Conservation (phyloP, 495 filamentous ascomycete genomes). For the Cladorrhinum samala region DNA sequence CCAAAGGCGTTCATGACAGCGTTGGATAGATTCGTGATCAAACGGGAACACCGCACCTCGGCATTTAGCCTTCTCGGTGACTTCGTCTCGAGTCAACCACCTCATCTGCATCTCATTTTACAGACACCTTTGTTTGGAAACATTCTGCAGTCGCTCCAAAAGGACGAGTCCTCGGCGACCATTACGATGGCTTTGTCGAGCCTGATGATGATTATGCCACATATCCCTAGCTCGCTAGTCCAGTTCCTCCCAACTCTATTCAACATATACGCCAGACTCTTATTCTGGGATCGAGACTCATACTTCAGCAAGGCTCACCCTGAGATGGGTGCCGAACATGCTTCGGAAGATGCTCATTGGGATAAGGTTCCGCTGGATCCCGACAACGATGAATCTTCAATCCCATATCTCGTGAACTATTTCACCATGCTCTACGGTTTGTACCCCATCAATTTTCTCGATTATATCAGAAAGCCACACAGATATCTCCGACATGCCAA, state of each 20-base stretch:
- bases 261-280: slow-evolving; percentile 64
- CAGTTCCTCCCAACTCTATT: slow-evolving; percentile 60
- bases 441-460: slow-evolving; percentile 73
- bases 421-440: slow-evolving; percentile 74
- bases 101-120: slow-evolving; percentile 62
- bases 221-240: slow-evolving; percentile 60
- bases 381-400: slow-evolving; percentile 51
- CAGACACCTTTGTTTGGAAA: slow-evolving; percentile 61
- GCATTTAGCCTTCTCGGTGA: slow-evolving; percentile 54
- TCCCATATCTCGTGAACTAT: slow-evolving; percentile 68
- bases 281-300: slow-evolving; percentile 63
- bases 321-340: slow-evolving; percentile 25
- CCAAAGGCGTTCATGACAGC: slow-evolving; percentile 61
- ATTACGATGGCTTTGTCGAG: slow-evolving; percentile 60
- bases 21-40: slow-evolving; percentile 54
- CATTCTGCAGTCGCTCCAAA: slow-evolving; percentile 61
- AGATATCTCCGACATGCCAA: slow-evolving; percentile 60
- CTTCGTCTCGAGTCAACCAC: slow-evolving; percentile 62
- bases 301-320: slow-evolving; percentile 26
- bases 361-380: slow-evolving; percentile 52
- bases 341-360: slow-evolving; percentile 39
- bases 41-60: slow-evolving; percentile 51
- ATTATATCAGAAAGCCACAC: slow-evolving; percentile 69
- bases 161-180: slow-evolving; percentile 63
- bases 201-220: slow-evolving; percentile 69